Conservation (phyloP, 2,329 filamentous ascomycete genomes). For the Arthrobotrys megalospora region DNA sequence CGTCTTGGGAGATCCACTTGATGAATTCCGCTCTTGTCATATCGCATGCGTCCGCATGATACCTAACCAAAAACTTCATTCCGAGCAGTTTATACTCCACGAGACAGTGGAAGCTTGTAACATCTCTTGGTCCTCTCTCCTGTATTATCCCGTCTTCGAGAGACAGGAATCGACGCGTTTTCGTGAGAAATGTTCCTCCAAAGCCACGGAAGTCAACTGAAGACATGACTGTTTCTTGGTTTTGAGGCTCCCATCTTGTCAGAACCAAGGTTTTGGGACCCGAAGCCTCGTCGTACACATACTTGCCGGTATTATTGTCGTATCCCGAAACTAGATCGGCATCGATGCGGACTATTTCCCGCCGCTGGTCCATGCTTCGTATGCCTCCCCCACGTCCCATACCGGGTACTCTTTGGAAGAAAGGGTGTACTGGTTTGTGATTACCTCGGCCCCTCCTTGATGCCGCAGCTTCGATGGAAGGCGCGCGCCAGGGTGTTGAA, state of each 20-base stretch:
- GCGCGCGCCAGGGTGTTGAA: constrained; percentile 22
- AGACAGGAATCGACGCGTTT: constrained; percentile 27
- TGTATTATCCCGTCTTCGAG: constrained; percentile 3
- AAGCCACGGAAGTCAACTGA: constrained; percentile 33
- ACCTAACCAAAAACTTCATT: constrained; percentile 29
- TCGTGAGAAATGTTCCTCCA: constrained; percentile 21
- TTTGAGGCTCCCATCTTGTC: constrained; percentile 36
- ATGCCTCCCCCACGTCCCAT: not conserved
- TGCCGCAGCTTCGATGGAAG: not conserved
- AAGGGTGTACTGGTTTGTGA: not conserved
- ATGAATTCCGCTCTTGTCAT: constrained; percentile 36
- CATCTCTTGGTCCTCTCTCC: constrained; percentile 2
- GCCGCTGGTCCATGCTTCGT: constrained; percentile 4
- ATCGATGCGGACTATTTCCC: constrained; percentile 33
- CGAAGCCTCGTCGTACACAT: constrained; percentile 9
- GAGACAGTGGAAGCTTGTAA: constrained; percentile 44
- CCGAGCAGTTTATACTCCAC: constrained; percentile 41
- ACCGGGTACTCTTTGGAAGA: not conserved
- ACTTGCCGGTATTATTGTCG: constrained; percentile 19
- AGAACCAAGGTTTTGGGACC: constrained; percentile 16
- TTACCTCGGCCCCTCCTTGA: not conserved
- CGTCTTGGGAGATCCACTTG: constrained; percentile 37
- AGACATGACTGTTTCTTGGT: constrained; percentile 23
- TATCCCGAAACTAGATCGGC: constrained; percentile 43
- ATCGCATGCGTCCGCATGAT: constrained; percentile 50